phyloP scores from a whole-genome alignment of 2,329 filamentous ascomycete species.

The Colletotrichum navitas region DNA sequence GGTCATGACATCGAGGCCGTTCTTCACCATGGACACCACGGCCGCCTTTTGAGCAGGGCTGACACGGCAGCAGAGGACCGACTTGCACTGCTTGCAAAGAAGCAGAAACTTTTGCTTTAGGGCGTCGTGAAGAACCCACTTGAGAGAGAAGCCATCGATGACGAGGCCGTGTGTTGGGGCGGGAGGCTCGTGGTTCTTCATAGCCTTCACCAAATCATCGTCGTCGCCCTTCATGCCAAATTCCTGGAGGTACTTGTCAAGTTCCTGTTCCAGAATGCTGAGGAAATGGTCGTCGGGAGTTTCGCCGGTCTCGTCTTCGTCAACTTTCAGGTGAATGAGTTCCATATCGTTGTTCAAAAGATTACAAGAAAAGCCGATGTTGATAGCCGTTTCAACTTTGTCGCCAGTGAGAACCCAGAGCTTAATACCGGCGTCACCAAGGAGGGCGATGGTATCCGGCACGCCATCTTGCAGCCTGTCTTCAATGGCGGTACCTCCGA shows the following conservation, averaged over 20 bases:
- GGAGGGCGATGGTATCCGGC: conserved; percentile 91
- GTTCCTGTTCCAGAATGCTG: conserved; percentile 73
- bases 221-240: conserved; percentile 89
- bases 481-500: conserved; percentile 97
- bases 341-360: conserved; percentile 98
- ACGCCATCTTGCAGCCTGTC: conserved; percentile 97
- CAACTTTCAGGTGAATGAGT: conserved; percentile 87
- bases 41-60: conserved; percentile 96
- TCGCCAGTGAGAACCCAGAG: conserved; percentile 98
- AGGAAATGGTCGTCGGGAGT: conserved; percentile 63
- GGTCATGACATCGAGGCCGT: conserved; percentile 95
- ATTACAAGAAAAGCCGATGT: conserved; percentile 99
- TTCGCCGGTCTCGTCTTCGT: conserved; percentile 74
- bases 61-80: conserved; percentile 96
- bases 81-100: conserved; percentile 96
- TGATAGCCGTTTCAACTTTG: conserved; percentile 99
- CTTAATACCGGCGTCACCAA: conserved; percentile 95
- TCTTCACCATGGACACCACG: conserved; percentile 97
- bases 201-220: conserved; percentile 83
- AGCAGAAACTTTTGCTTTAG: conserved; percentile 93
- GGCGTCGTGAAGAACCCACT: conserved; percentile 84
- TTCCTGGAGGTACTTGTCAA: conserved; percentile 77
- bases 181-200: conserved; percentile 87
- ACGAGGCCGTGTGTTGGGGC: conserved; percentile 90
- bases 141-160: conserved; percentile 94